These are phyloP conservation scores for Mortierella sp. DNA, from an alignment of 371 early-diverging fungal species.

Conservation along the genomic window DNA sequence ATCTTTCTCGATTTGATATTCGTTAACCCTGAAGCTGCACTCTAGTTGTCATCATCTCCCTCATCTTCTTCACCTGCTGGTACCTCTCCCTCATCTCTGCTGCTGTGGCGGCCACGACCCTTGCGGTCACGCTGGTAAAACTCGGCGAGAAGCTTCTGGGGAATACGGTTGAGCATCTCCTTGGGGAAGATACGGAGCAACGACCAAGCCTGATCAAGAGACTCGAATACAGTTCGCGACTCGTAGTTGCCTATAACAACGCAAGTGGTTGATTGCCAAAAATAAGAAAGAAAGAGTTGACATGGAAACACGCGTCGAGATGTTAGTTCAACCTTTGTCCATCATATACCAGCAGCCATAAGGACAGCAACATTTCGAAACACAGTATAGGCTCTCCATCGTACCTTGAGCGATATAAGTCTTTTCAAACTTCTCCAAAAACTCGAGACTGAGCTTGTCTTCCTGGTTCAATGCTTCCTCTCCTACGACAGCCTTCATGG, in stretches of 20 bases:
- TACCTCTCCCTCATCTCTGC: slow-evolving; percentile 52
- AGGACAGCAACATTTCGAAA: too few species aligned
- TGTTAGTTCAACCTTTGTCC: background rate
- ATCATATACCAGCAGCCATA: too few species aligned
- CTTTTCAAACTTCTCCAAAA: slow-evolving; percentile 99
- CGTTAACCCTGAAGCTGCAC: background rate
- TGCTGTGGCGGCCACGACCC: slow-evolving; percentile 52
- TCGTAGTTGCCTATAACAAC: slow-evolving; percentile 80
- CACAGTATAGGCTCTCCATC: too few species aligned
- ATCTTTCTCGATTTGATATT: background rate
- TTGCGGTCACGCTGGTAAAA: slow-evolving; percentile 93
- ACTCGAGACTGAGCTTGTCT: slow-evolving; percentile 98
- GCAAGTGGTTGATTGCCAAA: background rate
- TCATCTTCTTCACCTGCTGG: slow-evolving; percentile 43
- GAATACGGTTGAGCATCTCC: slow-evolving; percentile 99
- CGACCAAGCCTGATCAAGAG: slow-evolving; percentile 99
- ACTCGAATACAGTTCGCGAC: slow-evolving; percentile 97
- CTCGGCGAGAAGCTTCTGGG: slow-evolving; percentile 95
- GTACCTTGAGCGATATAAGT: slow-evolving; percentile 96
- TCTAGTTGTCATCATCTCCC: slow-evolving; percentile 57
- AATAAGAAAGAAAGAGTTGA: background rate
- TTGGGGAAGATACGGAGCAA: slow-evolving; percentile 99
- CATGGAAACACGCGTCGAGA: background rate
- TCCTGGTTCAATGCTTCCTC: slow-evolving; percentile 99
- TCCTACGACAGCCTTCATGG: slow-evolving; percentile 99